These are phyloP conservation scores for Astrothelium macrocarpum DNA, from an alignment of 495 filamentous ascomycete genomes.

Conservation along the genomic window DNA sequence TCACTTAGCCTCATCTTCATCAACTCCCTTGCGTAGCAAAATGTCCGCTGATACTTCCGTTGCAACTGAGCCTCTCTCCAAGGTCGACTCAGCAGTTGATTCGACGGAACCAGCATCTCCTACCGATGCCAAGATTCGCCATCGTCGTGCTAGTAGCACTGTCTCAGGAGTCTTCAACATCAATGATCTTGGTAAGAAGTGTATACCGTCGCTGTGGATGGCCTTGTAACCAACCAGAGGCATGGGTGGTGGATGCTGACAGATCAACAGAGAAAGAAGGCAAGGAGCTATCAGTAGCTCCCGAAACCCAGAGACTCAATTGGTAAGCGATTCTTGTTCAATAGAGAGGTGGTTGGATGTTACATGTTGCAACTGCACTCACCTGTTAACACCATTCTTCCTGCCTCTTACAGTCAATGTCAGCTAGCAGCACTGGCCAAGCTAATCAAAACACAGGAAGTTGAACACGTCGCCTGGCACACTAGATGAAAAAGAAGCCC, in stretches of 20 bases:
- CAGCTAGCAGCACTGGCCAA: not conserved
- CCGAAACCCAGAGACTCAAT: conserved; percentile 80
- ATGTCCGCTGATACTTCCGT: conserved; percentile 11
- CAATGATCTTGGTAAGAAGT: conserved; percentile 65
- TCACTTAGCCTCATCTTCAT: not conserved
- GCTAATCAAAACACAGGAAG: conserved; percentile 50
- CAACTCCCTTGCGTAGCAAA: not conserved
- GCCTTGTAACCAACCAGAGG: too few species aligned
- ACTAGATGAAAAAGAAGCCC: conserved; percentile 68
- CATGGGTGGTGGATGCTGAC: conserved; percentile 17
- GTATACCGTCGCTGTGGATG: too few species aligned
- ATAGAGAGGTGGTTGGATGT: not conserved
- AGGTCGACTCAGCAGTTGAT: conserved; percentile 73
- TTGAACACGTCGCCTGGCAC: conserved; percentile 72
- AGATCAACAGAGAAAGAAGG: conserved; percentile 54
- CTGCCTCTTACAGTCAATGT: not conserved
- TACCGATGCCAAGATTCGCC: conserved; percentile 51
- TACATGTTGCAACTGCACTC: too few species aligned
- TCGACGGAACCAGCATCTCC: conserved; percentile 62
- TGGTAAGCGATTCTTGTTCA: conserved; percentile 52
- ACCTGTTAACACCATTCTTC: not conserved
- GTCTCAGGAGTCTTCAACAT: conserved; percentile 67
- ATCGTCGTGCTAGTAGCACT: conserved; percentile 58
- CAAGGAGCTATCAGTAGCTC: conserved; percentile 66
- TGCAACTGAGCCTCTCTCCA: conserved; percentile 45